Evolutionary conservation across 345 rosid genomes (phyloP).

Genomic region (Eutrema heterophyllum): DNA sequence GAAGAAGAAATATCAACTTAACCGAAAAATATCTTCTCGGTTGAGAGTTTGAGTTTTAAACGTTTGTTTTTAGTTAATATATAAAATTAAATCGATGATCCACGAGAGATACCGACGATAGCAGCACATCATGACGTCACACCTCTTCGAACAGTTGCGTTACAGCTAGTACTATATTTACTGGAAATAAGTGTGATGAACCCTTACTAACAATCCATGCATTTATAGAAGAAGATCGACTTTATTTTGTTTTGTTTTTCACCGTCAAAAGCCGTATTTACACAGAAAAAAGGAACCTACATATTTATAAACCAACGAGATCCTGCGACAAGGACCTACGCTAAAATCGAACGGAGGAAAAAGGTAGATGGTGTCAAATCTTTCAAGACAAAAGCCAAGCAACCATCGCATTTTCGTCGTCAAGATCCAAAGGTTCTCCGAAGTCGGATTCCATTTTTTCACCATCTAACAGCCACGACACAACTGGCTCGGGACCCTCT

Average conservation of each 20-base stretch:
- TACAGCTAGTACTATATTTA: neutral
- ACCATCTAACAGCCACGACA: slow-evolving; percentile 19
- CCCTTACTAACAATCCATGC: neutral
- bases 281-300: neutral
- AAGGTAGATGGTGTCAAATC: neutral
- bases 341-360: neutral
- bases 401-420: slow-evolving; percentile 24
- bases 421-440: slow-evolving; percentile 9
- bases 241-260: neutral
- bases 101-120: neutral
- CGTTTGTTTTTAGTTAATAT: no score
- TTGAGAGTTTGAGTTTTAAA: no score
- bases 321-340: neutral
- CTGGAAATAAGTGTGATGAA: neutral
- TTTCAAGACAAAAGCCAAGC: slow-evolving; percentile 43
- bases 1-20: no score
- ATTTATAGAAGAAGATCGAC: neutral
- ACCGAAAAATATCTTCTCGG: no score
- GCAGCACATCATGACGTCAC: neutral
- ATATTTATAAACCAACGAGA: neutral
- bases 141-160: neutral
- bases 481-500: neutral
- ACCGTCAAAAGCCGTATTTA: neutral
- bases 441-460: slow-evolving; percentile 1
- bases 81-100: no score